Conservation (phyloP, 139 green algal genomes). For the Micromonas commoda region DNA sequence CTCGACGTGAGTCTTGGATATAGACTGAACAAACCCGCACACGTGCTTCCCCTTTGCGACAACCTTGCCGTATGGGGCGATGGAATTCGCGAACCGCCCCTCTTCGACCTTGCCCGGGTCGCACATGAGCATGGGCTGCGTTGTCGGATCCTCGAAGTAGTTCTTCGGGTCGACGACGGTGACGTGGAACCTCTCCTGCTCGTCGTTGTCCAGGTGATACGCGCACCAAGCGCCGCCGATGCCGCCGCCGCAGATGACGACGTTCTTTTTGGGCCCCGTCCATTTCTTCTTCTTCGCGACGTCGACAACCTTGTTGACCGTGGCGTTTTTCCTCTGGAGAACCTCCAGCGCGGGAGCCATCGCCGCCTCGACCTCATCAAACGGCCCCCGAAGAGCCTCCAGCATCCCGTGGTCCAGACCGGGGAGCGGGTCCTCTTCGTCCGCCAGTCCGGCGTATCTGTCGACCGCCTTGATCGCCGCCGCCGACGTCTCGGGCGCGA, state of each 20-base stretch:
- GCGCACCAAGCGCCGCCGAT: background rate
- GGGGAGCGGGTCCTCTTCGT: background rate
- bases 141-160: background rate
- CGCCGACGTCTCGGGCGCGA: too few species aligned
- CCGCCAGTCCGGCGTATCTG: background rate
- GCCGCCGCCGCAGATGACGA: background rate
- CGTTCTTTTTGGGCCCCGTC: background rate
- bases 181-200: background rate
- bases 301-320: background rate
- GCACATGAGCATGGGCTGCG: background rate
- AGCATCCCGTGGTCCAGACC: background rate
- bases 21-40: background rate
- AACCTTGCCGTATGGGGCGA: constrained; percentile 5
- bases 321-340: background rate
- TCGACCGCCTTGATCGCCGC: background rate
- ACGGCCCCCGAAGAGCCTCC: background rate
- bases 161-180: constrained; percentile 10
- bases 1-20: constrained; percentile 1
- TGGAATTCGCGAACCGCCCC: background rate
- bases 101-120: background rate
- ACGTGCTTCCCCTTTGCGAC: background rate
- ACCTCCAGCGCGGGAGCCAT: background rate
- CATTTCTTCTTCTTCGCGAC: too few species aligned
- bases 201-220: background rate
- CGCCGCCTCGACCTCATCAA: background rate